Conservation (phyloP, 345 rosid species). For the Ceriops tagal region DNA sequence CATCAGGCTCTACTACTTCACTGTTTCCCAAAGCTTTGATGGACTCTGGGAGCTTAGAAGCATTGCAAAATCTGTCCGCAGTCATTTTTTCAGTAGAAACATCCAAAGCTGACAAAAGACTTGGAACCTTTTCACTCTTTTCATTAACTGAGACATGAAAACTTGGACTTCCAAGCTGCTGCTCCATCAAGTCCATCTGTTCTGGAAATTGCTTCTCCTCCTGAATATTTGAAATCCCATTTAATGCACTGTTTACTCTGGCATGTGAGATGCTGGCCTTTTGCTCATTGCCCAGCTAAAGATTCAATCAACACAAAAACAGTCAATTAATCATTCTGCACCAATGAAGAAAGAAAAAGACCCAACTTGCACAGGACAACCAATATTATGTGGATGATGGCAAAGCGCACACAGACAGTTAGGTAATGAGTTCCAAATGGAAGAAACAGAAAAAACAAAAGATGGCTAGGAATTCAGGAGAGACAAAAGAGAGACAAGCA, state of each 20-base stretch:
- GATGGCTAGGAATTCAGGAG: too few species aligned
- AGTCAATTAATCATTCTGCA: not conserved
- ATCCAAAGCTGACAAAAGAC: constrained; percentile 39
- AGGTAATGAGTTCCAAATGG: too few species aligned
- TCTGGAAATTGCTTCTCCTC: constrained; percentile 37
- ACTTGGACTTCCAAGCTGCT: constrained; percentile 38
- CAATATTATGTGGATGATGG: not conserved
- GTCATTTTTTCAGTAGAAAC: constrained; percentile 29
- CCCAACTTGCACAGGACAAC: not conserved
- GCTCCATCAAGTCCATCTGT: constrained; percentile 32
- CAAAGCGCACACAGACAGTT: too few species aligned
- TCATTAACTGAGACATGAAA: constrained; percentile 25
- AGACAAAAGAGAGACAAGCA: too few species aligned
- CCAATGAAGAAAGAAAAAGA: not conserved
- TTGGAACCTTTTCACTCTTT: constrained; percentile 28
- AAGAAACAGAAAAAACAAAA: too few species aligned
- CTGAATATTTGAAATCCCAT: constrained; percentile 35
- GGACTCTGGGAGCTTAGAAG: constrained; percentile 41
- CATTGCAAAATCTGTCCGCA: constrained; percentile 26
- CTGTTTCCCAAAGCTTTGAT: constrained; percentile 32
- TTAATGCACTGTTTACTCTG: constrained; percentile 34
- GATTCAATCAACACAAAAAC: constrained; percentile 21
- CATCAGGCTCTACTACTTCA: constrained; percentile 42
- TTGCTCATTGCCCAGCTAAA: constrained; percentile 54
- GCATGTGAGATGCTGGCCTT: constrained; percentile 41